Evolutionary conservation across 139 green algal genomes (phyloP).

Genomic region (Micromonas pusilla): DNA sequence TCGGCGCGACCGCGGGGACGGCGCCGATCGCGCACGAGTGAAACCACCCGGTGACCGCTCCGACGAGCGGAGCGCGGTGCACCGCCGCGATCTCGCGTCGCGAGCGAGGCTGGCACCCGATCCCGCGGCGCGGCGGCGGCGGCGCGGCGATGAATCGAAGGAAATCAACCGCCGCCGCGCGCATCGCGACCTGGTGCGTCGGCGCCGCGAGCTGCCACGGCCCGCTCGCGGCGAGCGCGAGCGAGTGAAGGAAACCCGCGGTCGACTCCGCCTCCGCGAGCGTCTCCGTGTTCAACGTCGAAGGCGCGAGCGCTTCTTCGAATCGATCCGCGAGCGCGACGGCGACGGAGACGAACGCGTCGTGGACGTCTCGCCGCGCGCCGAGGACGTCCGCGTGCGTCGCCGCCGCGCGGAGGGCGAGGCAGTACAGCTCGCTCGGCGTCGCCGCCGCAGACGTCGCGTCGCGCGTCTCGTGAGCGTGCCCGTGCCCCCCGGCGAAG

Average conservation of each 20-base stretch:
- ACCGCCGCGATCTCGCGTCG: not conserved
- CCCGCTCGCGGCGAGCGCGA: not conserved
- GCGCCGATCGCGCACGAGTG: not conserved
- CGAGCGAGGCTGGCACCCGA: not conserved
- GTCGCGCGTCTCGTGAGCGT: not conserved
- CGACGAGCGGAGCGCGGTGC: not conserved
- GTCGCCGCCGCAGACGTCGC: not conserved
- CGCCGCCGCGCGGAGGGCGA: not conserved
- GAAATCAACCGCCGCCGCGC: not conserved
- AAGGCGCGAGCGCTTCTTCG: not conserved
- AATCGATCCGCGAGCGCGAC: not conserved
- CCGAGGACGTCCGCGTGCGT: not conserved
- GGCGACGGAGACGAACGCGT: not conserved
- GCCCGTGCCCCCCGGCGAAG: not conserved
- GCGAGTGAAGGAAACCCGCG: not conserved
- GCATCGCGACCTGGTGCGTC: not conserved
- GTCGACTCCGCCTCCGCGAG: constrained; percentile 3
- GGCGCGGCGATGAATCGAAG: constrained; percentile 1
- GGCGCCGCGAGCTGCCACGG: constrained; percentile 7
- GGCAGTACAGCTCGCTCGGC: not conserved
- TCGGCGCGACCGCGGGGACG: not conserved
- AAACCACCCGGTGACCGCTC: not conserved
- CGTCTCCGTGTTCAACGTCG: not conserved
- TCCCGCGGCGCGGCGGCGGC: not conserved
- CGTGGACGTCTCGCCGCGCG: not conserved